Base-by-base conservation (phyloP, 2,329 filamentous ascomycete genomes). In the Pseudocercospora musae region DNA sequence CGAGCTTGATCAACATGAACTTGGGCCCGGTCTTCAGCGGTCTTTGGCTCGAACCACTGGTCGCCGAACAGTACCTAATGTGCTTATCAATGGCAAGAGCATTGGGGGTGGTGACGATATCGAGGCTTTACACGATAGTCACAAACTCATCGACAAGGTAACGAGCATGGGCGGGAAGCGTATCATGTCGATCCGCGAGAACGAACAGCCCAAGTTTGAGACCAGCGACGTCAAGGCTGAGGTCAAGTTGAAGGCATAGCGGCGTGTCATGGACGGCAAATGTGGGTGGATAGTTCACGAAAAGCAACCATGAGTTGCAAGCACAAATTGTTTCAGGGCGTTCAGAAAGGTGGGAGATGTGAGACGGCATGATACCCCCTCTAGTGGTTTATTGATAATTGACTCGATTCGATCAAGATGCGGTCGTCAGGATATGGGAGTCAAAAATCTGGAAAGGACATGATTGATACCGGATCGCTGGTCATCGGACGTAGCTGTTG, bases 41-140 rank as follows among this genome's bases (percentile, higher is more conserved):
- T 83, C 86, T 18, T 81, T 99, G 9, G 83, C 77, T 15, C 84
- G 87, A 63, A 89, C 85, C 73, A 98, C 95, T 0, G 90, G 90
- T 49, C 85, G 94, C 55, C 82, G 81, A 63, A 99, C 95, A 0
- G 95, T 99, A 0, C 95, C 95, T 15, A 99, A 99, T 74, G 84
- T 98, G 37, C 83, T 99, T 69, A 83, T 99, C 71, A 91, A 92
- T 71, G 92, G 92, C 50, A 87, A 89, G 75, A 95, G 90, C 76
- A 91, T 98, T 64, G 95, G 95, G 52, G 95, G 95, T 21, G 87
- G 91, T 55, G 94, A 98, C 73, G 92, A 97, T 64, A 85, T 99
- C 60, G 84, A 86, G 54, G 87, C 85, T 25, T 80, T 98, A 64
- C 77, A 82, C 63, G 76, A 81, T 27, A 76, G 80, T 27, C 87